A percentile compares a stretch with the other conserved stretches of the same genome.
Evolutionary conservation across 257 asterid genomes (phyloP).

Genomic region (Primulina tabacum): DNA sequence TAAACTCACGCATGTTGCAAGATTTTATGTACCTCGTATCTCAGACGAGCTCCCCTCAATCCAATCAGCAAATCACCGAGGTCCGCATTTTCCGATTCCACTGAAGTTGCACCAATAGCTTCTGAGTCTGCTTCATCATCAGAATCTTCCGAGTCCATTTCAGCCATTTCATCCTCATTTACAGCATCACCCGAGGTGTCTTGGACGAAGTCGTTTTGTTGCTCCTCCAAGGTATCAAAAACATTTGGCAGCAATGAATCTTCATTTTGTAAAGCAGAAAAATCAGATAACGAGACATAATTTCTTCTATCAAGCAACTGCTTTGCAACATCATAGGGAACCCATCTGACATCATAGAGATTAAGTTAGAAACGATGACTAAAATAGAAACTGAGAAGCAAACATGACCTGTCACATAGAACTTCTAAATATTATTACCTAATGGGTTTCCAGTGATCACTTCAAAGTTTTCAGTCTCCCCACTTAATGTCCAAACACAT

Average conservation of each 20-base stretch:
- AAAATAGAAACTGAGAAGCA: conserved; percentile 3
- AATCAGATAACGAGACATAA: conserved; percentile 69
- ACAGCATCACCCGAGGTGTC: conserved; percentile 51
- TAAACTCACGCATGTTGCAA: conserved; percentile 7
- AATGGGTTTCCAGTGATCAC: neutral
- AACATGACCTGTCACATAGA: conserved; percentile 2
- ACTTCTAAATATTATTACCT: neutral
- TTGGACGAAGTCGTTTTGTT: conserved; percentile 37
- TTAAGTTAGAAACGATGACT: conserved; percentile 20
- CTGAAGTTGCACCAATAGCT: conserved; percentile 30
- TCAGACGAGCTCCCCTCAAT: conserved; percentile 50
- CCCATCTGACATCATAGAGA: conserved; percentile 59
- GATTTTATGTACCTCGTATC: conserved; percentile 53
- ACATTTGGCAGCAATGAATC: conserved; percentile 32
- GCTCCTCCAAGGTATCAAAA: conserved; percentile 45
- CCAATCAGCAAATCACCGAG: conserved; percentile 61
- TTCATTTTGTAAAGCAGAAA: conserved; percentile 40
- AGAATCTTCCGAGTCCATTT: conserved; percentile 58
- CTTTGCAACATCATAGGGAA: conserved; percentile 67
- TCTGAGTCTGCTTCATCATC: conserved; percentile 58
- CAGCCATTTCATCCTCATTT: conserved; percentile 59
- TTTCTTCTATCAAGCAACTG: conserved; percentile 68
- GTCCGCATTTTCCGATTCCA: conserved; percentile 46
- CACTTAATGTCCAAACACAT: neutral
- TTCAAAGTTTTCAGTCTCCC: neutral